A percentile compares a stretch with the other conserved stretches of the same genome.
These are phyloP conservation scores for Acmispon strigosus DNA, from an alignment of 306 rosid species.

Conservation along the genomic window DNA sequence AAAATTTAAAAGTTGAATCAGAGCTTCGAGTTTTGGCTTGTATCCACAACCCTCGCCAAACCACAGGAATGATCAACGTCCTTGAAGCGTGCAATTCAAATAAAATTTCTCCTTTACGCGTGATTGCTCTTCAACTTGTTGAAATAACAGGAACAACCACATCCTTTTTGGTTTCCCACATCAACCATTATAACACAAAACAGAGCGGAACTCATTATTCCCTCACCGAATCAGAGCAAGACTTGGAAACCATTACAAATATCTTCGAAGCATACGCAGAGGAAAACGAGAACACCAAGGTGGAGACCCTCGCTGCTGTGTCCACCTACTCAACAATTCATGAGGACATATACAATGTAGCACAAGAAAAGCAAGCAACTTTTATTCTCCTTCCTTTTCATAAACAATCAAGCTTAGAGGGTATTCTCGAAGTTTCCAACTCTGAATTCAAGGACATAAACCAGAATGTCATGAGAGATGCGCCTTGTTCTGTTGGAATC, in stretches of 20 bases:
- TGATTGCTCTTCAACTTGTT: conserved; percentile 34
- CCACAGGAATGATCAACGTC: conserved; percentile 24
- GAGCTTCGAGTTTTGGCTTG: conserved; percentile 29
- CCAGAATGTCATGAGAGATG: conserved; percentile 24
- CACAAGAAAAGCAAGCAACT: conserved; percentile 26
- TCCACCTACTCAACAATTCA: conserved; percentile 36
- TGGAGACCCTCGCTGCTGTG: conserved; percentile 21
- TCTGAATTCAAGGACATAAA: conserved; percentile 8
- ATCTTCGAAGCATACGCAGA: conserved; percentile 3
- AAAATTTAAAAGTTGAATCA: conserved; percentile 17
- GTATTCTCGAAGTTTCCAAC: conserved; percentile 17
- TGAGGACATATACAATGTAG: conserved; percentile 28
- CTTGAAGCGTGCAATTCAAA: conserved; percentile 12
- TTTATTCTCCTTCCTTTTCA: conserved; percentile 40
- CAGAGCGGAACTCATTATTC: neutral
- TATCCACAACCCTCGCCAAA: conserved; percentile 27
- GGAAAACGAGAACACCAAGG: neutral
- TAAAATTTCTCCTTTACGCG: conserved; percentile 11
- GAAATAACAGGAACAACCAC: conserved; percentile 22
- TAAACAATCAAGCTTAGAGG: conserved; percentile 24
- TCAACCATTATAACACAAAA: neutral
- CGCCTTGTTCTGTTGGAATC: conserved; percentile 35
- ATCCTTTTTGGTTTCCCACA: conserved; percentile 20
- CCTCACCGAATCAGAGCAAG: conserved; percentile 19
- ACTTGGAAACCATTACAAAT: conserved; percentile 20